Evolutionary conservation across 495 filamentous ascomycete species (phyloP), one percentile per base, ranked within the genome.

Genomic region (Podospora appendiculata): DNA sequence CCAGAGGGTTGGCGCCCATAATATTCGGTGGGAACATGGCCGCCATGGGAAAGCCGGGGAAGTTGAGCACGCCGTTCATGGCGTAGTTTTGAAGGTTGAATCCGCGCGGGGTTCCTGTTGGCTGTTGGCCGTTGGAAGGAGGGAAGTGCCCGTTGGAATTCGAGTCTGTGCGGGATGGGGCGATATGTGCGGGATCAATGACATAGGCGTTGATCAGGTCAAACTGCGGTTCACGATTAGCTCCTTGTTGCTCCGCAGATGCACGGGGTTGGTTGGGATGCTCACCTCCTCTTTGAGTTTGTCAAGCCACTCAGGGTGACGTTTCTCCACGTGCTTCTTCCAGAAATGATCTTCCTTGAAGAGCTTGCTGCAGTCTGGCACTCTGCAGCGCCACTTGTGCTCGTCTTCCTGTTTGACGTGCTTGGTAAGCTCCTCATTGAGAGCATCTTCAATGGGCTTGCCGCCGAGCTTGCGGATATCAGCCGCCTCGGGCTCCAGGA

Each of bases 291-390:
- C 80, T 69, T 83, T 84, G 62, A 96, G 76, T 48, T 74, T 79
- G 11, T 91, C 84, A 47, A 85, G 79, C 89, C 89, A 99, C 51
- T 96, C 92, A 0, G 77, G 56, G 63, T 99, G 93, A 34, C 95
- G 86, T 71, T 98, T 98, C 66, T 96, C 94, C 16, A 97, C 81
- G 59, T 99, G 93, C 73, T 99, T 99, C 57, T 82, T 84, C 93
- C 93, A 99, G 67, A 97, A 99, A 55, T 85, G 78, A 6, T 95
- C 86, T 34, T 91, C 94, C 68, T 96, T 96, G 81, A 99, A 99
- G 17, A 97, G 77, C 67, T 99, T 99, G 0, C 88, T 83, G 67
- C 93, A 99, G 36, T 95, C 88, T 2, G 90, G 90, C 16, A 96
- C 89, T 66, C 90, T 95, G 82, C 93, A 99, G 54, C 94, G 81